Conservation (phyloP, 129 eudicot genomes). For the Lactuca sativa region DNA sequence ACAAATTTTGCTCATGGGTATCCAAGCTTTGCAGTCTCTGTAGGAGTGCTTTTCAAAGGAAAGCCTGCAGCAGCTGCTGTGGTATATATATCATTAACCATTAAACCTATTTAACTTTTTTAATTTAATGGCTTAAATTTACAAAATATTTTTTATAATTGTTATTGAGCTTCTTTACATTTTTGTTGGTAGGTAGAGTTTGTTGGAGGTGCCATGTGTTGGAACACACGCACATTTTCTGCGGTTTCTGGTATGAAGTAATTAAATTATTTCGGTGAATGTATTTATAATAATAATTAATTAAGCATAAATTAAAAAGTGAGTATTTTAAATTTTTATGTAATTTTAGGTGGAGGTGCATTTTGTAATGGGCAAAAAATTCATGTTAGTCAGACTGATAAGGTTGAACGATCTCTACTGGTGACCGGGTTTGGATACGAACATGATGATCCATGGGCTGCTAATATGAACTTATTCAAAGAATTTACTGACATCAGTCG, state of each 20-base stretch:
- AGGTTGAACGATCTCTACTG: constrained; percentile 78
- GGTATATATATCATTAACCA: constrained; percentile 42
- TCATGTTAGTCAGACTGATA: constrained; percentile 81
- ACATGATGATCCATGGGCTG: constrained; percentile 97
- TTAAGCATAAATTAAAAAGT: too few species aligned
- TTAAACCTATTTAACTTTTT: constrained; percentile 5
- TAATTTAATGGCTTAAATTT: neutral
- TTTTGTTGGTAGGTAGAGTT: constrained; percentile 78
- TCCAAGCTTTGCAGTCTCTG: constrained; percentile 97
- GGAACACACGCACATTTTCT: constrained; percentile 93
- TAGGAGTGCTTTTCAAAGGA: constrained; percentile 87
- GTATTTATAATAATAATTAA: neutral
- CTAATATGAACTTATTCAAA: constrained; percentile 90
- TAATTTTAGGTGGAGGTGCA: constrained; percentile 84
- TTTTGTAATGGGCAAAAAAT: constrained; percentile 84
- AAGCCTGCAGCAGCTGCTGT: constrained; percentile 95
- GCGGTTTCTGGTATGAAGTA: constrained; percentile 83
- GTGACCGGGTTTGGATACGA: constrained; percentile 99
- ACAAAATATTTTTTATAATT: constrained; percentile 1
- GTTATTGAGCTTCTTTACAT: neutral
- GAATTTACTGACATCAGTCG: constrained; percentile 91
- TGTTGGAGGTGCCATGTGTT: constrained; percentile 97
- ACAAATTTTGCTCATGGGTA: constrained; percentile 98
- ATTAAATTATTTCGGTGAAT: constrained; percentile 4
- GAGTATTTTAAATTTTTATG: neutral